phyloP scores from a whole-genome alignment of 23 red algal genomes.

The Gracilaria gracilis region DNA sequence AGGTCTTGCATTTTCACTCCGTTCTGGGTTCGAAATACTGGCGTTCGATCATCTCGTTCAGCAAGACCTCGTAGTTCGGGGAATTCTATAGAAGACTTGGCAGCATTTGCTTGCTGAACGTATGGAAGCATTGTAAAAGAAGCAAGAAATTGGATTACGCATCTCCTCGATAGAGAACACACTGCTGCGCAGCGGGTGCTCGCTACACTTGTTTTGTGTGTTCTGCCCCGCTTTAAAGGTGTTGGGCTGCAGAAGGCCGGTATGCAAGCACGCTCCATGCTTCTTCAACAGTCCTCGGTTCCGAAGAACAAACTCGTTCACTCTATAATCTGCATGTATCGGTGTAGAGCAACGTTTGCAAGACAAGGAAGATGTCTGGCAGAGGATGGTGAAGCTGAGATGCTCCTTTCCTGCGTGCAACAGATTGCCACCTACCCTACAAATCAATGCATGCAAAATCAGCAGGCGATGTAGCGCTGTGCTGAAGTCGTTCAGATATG shows the following conservation, averaged over 20 bases:
- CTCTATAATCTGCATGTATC: not conserved
- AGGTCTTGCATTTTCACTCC: slow-evolving; percentile 71
- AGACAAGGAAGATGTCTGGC: too few relatives aligned
- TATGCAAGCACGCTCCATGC: not conserved
- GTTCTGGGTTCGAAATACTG: slow-evolving; percentile 38
- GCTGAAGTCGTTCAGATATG: too few relatives aligned
- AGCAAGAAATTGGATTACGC: not conserved
- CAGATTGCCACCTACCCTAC: too few relatives aligned
- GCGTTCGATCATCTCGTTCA: not conserved
- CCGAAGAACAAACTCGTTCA: not conserved
- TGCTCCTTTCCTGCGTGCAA: too few relatives aligned
- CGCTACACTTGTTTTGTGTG: not conserved
- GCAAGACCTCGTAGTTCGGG: slow-evolving; percentile 59
- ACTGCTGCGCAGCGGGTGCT: not conserved
- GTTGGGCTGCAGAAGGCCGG: not conserved
- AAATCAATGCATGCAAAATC: too few relatives aligned
- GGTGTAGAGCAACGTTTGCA: not conserved
- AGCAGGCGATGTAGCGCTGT: too few relatives aligned
- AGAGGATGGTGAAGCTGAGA: too few relatives aligned
- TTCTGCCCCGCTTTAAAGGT: slow-evolving; percentile 6
- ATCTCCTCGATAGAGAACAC: not conserved
- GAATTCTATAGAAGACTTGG: slow-evolving; percentile 36
- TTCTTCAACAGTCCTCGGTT: not conserved
- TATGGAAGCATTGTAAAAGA: not conserved
- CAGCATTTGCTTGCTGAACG: not conserved